Evolutionary conservation across 2,329 filamentous ascomycete species (phyloP), one percentile per base, ranked within the genome.

Genomic region (Cadophora luteo-olivacea): DNA sequence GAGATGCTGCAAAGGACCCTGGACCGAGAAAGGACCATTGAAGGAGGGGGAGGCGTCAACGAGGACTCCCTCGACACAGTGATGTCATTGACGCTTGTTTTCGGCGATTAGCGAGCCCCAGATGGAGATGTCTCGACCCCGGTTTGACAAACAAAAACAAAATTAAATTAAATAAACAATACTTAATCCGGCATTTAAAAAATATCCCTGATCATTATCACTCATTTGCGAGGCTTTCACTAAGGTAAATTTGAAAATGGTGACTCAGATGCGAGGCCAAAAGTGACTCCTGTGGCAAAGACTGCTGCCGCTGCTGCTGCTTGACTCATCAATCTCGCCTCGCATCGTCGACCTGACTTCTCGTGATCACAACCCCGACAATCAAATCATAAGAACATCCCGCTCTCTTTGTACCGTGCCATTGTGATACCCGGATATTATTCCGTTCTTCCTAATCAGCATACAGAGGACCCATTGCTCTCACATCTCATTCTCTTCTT

Each of bases 301-400:
- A n/a, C 49, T 58, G 36, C 36, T 38, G 36, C 36, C 12, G 36
- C 55, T 36, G n/a, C 3, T 19, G 41, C 45, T 60, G 57, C 36
- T 64, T 64, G 49, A 64, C 61, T 64, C 61, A 64, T 64, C 61
- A 38, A 25, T 24, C 57, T 60, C 33, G 57, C 57, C 16, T 45
- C 36, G 36, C 9, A 29, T 7, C n/a, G 22, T 16, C 33, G 22
- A 45, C 57, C 57, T 60, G 57, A 41, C 36, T 60, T 41, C 52
- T 25, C 36, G 33, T 38, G 33, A 41, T 58, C 55, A 14, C 57
- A 8, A 60, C 11, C 38, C 6, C 33, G 12, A 38, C 16, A 58
- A 58, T 58, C 33, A 38, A 58, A 38, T 38, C 55, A 58, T 58
- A 58, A 52, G 32, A 36, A 54, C 48, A 14, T 63, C 48, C 60